Evolutionary conservation across 306 rosid species (phyloP), one percentile per base, ranked within the genome.

Genomic region (Myrica gale): DNA sequence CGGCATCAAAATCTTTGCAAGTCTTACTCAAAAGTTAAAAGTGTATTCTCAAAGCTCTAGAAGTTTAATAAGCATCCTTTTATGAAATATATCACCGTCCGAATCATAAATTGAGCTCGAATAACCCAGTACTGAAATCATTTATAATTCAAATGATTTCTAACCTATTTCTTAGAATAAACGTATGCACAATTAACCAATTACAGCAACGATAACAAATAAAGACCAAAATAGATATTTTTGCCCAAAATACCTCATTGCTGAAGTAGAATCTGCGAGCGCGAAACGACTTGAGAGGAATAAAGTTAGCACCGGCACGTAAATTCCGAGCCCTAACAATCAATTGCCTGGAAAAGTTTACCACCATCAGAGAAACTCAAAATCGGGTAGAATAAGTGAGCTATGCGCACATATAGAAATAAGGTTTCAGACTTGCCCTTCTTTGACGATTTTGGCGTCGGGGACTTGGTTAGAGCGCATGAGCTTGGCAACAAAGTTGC

Each of bases 401-500:
- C n/a, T 17, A 66, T n/a, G 8, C 1, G 6, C 9, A 10, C 17
- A 3, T 15, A 11, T 68, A 5, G 51, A 45, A 69, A 41, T 67
- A 61, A 74, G 61, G 57, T 9, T 73, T 41, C 7, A 17, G 23
- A 81, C 63, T 23, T 84, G 88, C 99, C 99, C 99, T 80, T 95
- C 99, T 79, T 89, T 92, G 63, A 92, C 89, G 74, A 90, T 87
- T 87, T 95, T 95, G 80, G 87, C 85, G 83, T 95, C 99, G 74
- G 91, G 99, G 72, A 85, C 84, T 87, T 88, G 97, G 62, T 84
- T 83, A 76, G 97, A 90, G 67, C 87, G 97, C 97, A 95, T 84
- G 77, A 95, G 97, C 88, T 95, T 95, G 1, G 99, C 85, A 73
- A 95, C 99, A 58, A 92, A 92, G 84, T 95, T 88, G 7, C 99